A percentile compares a stretch with the other conserved stretches of the same genome.
These are phyloP conservation scores for Leonotis leonurus DNA, from an alignment of 257 asterid species.

Conservation along the genomic window DNA sequence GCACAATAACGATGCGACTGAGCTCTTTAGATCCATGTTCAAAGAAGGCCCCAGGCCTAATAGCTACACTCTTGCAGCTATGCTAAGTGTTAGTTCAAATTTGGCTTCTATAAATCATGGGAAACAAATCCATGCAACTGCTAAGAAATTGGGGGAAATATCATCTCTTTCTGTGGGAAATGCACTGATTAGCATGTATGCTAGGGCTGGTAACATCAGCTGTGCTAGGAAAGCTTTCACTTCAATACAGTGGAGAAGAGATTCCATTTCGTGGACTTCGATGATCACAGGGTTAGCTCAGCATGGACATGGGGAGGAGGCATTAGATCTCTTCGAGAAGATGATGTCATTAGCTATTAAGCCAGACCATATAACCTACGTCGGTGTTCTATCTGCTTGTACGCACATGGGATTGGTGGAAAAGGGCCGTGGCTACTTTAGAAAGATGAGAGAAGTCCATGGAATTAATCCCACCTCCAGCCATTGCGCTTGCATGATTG, in stretches of 20 bases:
- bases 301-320: constrained; percentile 76
- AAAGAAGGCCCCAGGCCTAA: constrained; percentile 59
- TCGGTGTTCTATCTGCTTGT: constrained; percentile 80
- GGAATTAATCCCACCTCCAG: constrained; percentile 55
- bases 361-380: constrained; percentile 81
- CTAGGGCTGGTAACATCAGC: constrained; percentile 63
- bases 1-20: constrained; percentile 47
- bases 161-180: constrained; percentile 64
- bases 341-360: constrained; percentile 48
- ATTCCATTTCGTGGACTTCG: constrained; percentile 77
- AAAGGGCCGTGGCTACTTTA: constrained; percentile 69
- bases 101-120: constrained; percentile 78
- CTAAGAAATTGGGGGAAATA: constrained; percentile 49
- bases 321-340: constrained; percentile 48
- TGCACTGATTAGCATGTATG: constrained; percentile 75
- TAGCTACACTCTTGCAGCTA: constrained; percentile 70
- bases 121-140: constrained; percentile 61
- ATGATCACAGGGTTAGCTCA: constrained; percentile 83
- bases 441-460: constrained; percentile 61
- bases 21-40: constrained; percentile 55
- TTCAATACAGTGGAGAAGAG: constrained; percentile 33
- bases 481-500: constrained; percentile 87
- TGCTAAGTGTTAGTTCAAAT: constrained; percentile 56
- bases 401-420: constrained; percentile 76
- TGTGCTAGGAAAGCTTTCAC: constrained; percentile 46